Base-by-base conservation (phyloP, 1,284 basidiomycete genomes). In the Tetrapyrgos nigripes region DNA sequence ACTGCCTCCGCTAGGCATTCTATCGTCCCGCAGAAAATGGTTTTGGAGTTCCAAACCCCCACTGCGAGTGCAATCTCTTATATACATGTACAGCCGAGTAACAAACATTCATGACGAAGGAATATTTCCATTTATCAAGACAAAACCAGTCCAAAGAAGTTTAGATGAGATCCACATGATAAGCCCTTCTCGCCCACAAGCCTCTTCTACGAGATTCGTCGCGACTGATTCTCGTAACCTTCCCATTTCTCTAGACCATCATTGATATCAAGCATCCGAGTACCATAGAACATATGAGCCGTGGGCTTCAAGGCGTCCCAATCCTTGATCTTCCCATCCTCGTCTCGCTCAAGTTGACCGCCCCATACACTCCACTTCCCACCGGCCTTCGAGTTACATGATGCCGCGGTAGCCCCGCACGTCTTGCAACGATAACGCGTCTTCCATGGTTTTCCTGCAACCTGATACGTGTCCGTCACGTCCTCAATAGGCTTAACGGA, bases 251-350 rank as follows among this genome's bases (percentile, higher is more conserved):
- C 76, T 59, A 89, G 60, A 3, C 64, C 74, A 63, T 89, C 87
- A 8, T 74, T 57, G 11, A 88, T 68, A 55, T 87, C 84, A 53
- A 88, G 60, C 74, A 87, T 70, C 21, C 85, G 74, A 19, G 87
- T 88, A 6, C 72, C 85, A 62, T 88, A 88, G 70, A 88, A 89
- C 10, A 84, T 83, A 68, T 89, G 88, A 10, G 78, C 80, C 0
- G 82, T 86, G 0, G 87, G 87, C 63, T 79, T 81, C 46, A 87
- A 70, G 10, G 66, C 61, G 1, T 84, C 82, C 82, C 83, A 84
- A 27, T 74, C 66, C 57, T 78, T 70, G 52, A 86, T 81, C 50
- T 70, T 75, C 8, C 83, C 83, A 1, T 76, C 70, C 3, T 70
- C 74, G 59, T 82, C 80, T 44, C 87, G 73, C 53, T 82, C 77